Conservation (phyloP, 306 rosid species). For the Psophocarpus tetragonolobus region DNA sequence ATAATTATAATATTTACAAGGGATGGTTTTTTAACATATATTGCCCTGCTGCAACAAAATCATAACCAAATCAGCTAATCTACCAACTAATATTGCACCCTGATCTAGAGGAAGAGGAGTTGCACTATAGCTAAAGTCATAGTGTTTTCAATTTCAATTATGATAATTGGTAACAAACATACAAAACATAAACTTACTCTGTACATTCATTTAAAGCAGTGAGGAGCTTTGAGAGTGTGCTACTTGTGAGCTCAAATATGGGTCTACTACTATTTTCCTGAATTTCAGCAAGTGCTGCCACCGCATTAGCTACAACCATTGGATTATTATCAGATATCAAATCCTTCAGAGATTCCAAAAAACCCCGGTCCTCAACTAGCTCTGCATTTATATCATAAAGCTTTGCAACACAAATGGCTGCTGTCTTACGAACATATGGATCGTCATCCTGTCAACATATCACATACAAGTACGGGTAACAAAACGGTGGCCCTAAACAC, state of each 20-base stretch:
- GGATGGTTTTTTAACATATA: neutral
- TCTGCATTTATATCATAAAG: slow-evolving; percentile 98
- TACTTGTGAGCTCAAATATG: slow-evolving; percentile 87
- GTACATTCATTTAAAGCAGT: slow-evolving; percentile 99
- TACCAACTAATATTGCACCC: neutral
- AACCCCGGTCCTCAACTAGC: slow-evolving; percentile 97
- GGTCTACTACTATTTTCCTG: slow-evolving; percentile 87
- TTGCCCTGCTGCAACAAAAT: slow-evolving; percentile 1
- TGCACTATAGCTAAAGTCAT: neutral
- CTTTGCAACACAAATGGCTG: slow-evolving; percentile 98
- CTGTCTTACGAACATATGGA: slow-evolving; percentile 99
- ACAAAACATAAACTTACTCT: slow-evolving; percentile 66
- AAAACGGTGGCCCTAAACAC: neutral
- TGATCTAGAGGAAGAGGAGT: slow-evolving; percentile 5
- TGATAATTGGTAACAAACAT: slow-evolving; percentile 11
- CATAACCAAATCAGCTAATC: slow-evolving; percentile 27
- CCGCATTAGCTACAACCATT: slow-evolving; percentile 99
- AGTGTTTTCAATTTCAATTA: slow-evolving; percentile 3
- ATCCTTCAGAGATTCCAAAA: slow-evolving; percentile 92
- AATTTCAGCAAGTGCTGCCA: slow-evolving; percentile 96
- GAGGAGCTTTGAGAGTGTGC: slow-evolving; percentile 92
- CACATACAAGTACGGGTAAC: slow-evolving; percentile 25
- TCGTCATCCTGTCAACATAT: slow-evolving; percentile 85
- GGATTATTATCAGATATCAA: slow-evolving; percentile 99
- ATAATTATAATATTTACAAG: neutral